phyloP scores from a whole-genome alignment of 2,329 filamentous ascomycete genomes.

The Hawksworthiomyces lignivorus region DNA sequence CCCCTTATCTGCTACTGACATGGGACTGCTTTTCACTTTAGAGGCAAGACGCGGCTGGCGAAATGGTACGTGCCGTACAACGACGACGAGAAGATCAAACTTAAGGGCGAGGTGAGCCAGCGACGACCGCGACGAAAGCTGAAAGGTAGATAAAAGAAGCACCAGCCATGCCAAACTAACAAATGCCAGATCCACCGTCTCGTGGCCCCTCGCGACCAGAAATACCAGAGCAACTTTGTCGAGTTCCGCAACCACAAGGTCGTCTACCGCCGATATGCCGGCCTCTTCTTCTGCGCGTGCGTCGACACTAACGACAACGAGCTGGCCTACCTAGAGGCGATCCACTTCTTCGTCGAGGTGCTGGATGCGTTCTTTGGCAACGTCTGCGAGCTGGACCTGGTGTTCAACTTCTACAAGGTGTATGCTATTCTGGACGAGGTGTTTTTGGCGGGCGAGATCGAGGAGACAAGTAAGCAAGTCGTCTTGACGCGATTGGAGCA shows the following conservation, averaged over 20 bases:
- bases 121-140: too few species aligned
- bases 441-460: slow-evolving; percentile 93
- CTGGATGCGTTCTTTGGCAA: slow-evolving; percentile 98
- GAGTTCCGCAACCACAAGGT: slow-evolving; percentile 93
- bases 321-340: slow-evolving; percentile 90
- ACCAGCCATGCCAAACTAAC: too few species aligned
- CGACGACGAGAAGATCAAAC: slow-evolving; percentile 97
- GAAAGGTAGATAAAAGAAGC: too few species aligned
- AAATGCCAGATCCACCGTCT: slow-evolving; percentile 92
- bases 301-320: slow-evolving; percentile 99
- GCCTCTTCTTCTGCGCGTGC: slow-evolving; percentile 98
- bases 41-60: slow-evolving; percentile 94
- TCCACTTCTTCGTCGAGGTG: slow-evolving; percentile 99
- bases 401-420: slow-evolving; percentile 77
- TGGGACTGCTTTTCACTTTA: slow-evolving; percentile 27
- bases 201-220: slow-evolving; percentile 94
- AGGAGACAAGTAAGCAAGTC: slow-evolving; percentile 98
- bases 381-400: slow-evolving; percentile 93
- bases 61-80: slow-evolving; percentile 99
- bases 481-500: slow-evolving; percentile 91
- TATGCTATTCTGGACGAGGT: slow-evolving; percentile 99
- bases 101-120: slow-evolving; percentile 79
- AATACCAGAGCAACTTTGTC: slow-evolving; percentile 99
- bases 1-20: neutral
- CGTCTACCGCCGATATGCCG: slow-evolving; percentile 94